A percentile compares a stretch with the other conserved stretches of the same genome.
Evolutionary conservation across 345 rosid genomes (phyloP).

Genomic region (Syzygium aromaticum): DNA sequence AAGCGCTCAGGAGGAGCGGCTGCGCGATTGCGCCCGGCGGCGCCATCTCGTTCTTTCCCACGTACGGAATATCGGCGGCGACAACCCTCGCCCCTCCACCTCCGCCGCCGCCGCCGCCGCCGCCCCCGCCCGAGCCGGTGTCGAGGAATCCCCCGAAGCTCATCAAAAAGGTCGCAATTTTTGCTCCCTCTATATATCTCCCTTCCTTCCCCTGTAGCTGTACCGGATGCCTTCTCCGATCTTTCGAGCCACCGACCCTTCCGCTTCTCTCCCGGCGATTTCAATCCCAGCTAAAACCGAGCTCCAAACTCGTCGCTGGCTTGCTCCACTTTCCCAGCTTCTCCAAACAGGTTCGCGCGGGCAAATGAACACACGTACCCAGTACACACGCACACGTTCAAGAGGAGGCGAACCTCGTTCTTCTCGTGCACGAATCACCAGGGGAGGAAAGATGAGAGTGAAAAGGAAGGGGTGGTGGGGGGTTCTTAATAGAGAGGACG

Average conservation of each 20-base stretch:
- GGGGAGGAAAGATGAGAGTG: not conserved
- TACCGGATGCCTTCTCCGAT: not conserved
- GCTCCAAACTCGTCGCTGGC: not conserved
- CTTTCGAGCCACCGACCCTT: not conserved
- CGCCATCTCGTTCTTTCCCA: constrained; percentile 17
- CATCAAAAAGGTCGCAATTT: constrained; percentile 26
- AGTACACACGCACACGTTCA: not conserved
- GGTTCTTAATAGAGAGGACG: constrained; percentile 37
- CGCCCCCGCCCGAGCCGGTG: constrained; percentile 3
- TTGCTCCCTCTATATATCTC: not conserved
- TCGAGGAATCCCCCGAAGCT: constrained; percentile 78
- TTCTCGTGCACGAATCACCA: not conserved
- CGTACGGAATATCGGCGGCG: not conserved
- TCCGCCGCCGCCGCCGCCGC: not conserved
- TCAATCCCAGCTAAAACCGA: not conserved
- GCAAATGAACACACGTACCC: not conserved
- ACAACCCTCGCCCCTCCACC: not conserved
- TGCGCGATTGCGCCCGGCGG: constrained; percentile 47
- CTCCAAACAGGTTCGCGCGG: not conserved
- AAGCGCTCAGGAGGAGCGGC: constrained; percentile 38
- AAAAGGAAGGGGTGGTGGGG: not conserved
- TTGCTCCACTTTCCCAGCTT: not conserved
- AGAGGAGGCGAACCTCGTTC: not conserved
- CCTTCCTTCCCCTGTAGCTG: not conserved
- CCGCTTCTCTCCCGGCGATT: not conserved